Conservation (phyloP, 2,329 filamentous ascomycete genomes). For the Penicillium thymicola region DNA sequence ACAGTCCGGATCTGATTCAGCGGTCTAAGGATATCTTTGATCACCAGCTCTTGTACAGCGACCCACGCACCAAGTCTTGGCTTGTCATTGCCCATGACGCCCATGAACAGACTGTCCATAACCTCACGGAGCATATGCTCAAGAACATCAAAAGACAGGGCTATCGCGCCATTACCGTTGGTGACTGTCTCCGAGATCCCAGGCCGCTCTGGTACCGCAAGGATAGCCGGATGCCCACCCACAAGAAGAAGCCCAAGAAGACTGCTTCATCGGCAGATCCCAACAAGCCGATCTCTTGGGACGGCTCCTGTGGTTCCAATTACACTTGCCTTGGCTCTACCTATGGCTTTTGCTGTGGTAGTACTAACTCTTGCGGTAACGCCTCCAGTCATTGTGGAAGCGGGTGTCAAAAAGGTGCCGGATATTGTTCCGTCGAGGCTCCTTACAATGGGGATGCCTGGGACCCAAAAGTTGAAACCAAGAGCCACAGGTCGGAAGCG, state of each 20-base stretch:
- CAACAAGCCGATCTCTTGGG: constrained; percentile 27
- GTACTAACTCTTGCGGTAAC: constrained; percentile 31
- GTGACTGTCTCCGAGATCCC: constrained; percentile 42
- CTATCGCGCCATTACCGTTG: constrained; percentile 43
- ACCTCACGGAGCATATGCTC: constrained; percentile 43
- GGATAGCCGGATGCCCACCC: constrained; percentile 27
- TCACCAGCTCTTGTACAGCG: constrained; percentile 26
- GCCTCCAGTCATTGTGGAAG: constrained; percentile 29
- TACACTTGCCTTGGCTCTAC: constrained; percentile 34
- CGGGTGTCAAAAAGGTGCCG: constrained; percentile 32
- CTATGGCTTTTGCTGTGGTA: constrained; percentile 36
- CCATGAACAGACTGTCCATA: constrained; percentile 43
- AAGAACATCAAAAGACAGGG: constrained; percentile 28
- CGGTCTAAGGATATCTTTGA: constrained; percentile 42
- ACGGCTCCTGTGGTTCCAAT: constrained; percentile 37
- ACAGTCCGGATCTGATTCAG: constrained; percentile 37
- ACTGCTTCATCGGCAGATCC: constrained; percentile 8
- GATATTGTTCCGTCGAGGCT: constrained; percentile 26
- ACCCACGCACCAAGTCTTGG: constrained; percentile 33
- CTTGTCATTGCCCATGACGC: constrained; percentile 44
- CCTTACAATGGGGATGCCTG: constrained; percentile 21
- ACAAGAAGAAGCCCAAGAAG: constrained; percentile 14
- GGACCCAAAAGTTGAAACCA: constrained; percentile 13
- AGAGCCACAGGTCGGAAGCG: constrained; percentile 16
- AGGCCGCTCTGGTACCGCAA: constrained; percentile 43